Evolutionary conservation across 1,284 basidiomycete genomes (phyloP), one percentile per base, ranked within the genome.

Genomic region (Tilletia indica): DNA sequence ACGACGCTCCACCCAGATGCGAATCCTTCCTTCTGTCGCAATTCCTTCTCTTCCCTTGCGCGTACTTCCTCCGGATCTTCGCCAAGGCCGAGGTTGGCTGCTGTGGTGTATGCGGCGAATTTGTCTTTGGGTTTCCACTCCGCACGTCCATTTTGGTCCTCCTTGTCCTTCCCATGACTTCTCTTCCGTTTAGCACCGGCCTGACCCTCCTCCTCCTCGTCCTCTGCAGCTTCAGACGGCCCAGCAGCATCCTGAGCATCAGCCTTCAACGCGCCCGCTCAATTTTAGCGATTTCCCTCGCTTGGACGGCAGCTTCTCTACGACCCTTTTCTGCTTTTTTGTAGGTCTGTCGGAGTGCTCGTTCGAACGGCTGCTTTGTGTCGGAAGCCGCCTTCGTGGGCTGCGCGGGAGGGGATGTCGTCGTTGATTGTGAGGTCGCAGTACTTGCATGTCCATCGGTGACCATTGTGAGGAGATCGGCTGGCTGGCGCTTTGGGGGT

Each of bases 351-450:
- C 93, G 88, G 69, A 99, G 92, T 85, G 92, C 96, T 9, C 94
- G 89, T 82, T 97, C 94, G 74, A 93, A 93, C 90, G 84, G 93
- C 97, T 67, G 94, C 94, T 84, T 97, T 93, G 87, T 99, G 97
- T 66, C 93, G 90, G 68, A 96, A 86, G 61, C 97, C 97, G 75
- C 89, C 92, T 86, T 99, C 97, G 85, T 99, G 97, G 73, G 95
- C 93, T 74, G 89, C 88, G 69, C 92, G 89, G 2, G 96, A 98
- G 82, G 88, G 83, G 5, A 77, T 67, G 64, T 80, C 80, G 71
- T 76, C 69, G 69, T 79, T 74, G 67, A 84, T 82, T 14, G 82
- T 84, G 14, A 84, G 73, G 69, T 84, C 73, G 80, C 82, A 84
- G 72, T 84, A 83, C 67, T 77, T 77, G 79, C 82, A 84, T 6